These are phyloP conservation scores for Colletotrichum caudatum DNA, from an alignment of 2,329 filamentous ascomycete species.

Conservation along the genomic window DNA sequence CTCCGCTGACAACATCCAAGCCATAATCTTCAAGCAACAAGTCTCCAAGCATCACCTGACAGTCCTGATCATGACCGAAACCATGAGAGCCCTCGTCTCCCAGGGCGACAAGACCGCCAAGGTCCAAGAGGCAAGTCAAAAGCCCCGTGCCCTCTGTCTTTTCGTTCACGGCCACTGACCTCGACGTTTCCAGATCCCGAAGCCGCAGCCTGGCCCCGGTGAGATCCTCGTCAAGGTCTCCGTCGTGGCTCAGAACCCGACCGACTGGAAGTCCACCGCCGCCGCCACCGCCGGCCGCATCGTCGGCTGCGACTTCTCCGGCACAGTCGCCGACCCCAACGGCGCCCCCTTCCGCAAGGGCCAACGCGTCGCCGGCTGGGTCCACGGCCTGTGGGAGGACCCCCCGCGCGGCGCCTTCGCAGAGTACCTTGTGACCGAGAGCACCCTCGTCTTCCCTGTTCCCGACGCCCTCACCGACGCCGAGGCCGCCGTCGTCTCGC, in stretches of 20 bases:
- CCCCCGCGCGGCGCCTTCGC: conserved; percentile 38
- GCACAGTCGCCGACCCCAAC: conserved; percentile 48
- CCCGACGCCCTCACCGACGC: conserved; percentile 19
- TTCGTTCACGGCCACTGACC: not conserved
- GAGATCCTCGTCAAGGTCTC: conserved; percentile 51
- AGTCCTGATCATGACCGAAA: conserved; percentile 8
- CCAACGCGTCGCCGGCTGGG: conserved; percentile 52
- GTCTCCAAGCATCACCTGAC: too few species aligned
- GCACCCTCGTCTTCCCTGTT: conserved; percentile 34
- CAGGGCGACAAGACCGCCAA: conserved; percentile 47
- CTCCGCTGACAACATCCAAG: too few species aligned
- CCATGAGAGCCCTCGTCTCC: conserved; percentile 51
- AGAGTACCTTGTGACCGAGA: conserved; percentile 38
- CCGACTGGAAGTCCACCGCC: conserved; percentile 49
- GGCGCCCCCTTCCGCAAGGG: conserved; percentile 48
- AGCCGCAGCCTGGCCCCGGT: conserved; percentile 47
- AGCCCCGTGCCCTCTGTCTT: not conserved
- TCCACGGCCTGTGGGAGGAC: conserved; percentile 46
- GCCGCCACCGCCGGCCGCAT: conserved; percentile 44
- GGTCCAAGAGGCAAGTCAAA: conserved; percentile 44
- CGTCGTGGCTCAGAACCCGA: conserved; percentile 52
- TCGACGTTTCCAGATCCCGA: conserved; percentile 31
- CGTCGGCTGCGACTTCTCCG: conserved; percentile 53
- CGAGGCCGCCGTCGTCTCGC: conserved; percentile 29
- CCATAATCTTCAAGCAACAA: too few species aligned